Base-by-base conservation (phyloP, 768 basidiomycete genomes). In the Xerocomus potaroensis region DNA sequence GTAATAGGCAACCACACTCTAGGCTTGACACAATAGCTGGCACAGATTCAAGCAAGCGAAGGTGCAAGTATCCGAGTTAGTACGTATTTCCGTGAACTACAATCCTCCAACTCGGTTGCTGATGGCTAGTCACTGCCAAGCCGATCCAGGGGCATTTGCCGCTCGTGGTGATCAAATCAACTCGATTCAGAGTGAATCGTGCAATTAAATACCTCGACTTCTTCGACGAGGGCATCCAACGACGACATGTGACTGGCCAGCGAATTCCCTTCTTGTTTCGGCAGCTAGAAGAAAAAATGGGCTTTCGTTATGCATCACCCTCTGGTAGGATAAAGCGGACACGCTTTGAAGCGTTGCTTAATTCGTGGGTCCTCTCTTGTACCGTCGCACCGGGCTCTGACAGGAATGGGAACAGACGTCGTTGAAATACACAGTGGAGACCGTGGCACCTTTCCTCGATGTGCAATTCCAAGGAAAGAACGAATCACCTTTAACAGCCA, bases 391-490 rank as follows among this genome's bases (percentile, higher is more conserved):
- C 16, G 4, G 44, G 41, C 10, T 56, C 32, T 3, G 58, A 48
- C 21, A 59, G 34, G 44, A 56, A 56, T 27, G 56, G 48, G 5
- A 59, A 54, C 41, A 59, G 23, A 56, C 18, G 15, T 59, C 54
- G n/a, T 47, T 53, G 42, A 59, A 59, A 29, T 59, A 54, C 59
- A 35, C 16, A 18, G 19, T 18, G 14, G 1, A 7, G 10, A 8
- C 18, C 16, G 22, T 3, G 3, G 19, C n/a, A n/a, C 21, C 19
- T 11, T 41, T 19, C 23, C 8, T 5, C 24, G 14, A 3, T 32
- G 9, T 5, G 3, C 15, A 8, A 22, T 7, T 10, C 18, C 10
- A 12, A 4, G 14, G n/a, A n/a, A n/a, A 29, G 26, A 27, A 11
- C 27, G 15, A 10, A 15, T 27, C 1, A 53, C 58, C 58, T 48